These are phyloP conservation scores for Boletus pseudo-olivaceus DNA, from an alignment of 768 basidiomycete species.

Conservation along the genomic window DNA sequence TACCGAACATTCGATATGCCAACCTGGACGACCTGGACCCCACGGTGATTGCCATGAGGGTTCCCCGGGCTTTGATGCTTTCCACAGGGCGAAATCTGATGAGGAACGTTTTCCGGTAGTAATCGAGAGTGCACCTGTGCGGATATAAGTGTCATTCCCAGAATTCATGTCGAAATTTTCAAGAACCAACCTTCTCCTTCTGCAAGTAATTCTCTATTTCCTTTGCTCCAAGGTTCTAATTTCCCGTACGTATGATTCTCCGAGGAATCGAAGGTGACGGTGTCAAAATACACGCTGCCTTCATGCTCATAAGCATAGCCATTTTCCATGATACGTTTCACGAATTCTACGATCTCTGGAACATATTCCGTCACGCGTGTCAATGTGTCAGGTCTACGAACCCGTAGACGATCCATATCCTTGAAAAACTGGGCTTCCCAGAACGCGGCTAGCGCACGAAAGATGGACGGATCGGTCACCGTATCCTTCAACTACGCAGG, in stretches of 20 bases:
- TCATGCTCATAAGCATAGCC: slow-evolving; percentile 72
- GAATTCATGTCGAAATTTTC: not conserved
- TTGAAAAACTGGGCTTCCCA: slow-evolving; percentile 91
- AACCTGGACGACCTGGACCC: slow-evolving; percentile 65
- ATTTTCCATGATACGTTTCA: slow-evolving; percentile 79
- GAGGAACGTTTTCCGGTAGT: slow-evolving; percentile 69
- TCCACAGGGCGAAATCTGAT: slow-evolving; percentile 97
- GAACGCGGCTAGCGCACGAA: slow-evolving; percentile 72
- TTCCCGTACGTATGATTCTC: slow-evolving; percentile 87
- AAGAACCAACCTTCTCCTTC: slow-evolving; percentile 78
- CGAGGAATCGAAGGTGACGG: slow-evolving; percentile 71
- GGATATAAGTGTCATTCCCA: not conserved
- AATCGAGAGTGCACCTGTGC: slow-evolving; percentile 52
- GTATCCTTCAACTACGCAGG: slow-evolving; percentile 62
- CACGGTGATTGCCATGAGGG: slow-evolving; percentile 96
- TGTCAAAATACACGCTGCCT: slow-evolving; percentile 93
- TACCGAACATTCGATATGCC: slow-evolving; percentile 99
- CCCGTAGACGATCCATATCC: slow-evolving; percentile 86
- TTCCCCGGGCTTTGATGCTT: slow-evolving; percentile 93
- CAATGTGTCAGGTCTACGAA: slow-evolving; percentile 83
- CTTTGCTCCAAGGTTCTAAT: slow-evolving; percentile 93
- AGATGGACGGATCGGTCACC: slow-evolving; percentile 84
- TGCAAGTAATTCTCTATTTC: slow-evolving; percentile 83
- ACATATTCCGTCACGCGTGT: slow-evolving; percentile 98
- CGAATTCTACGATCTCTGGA: slow-evolving; percentile 88